phyloP scores from a whole-genome alignment of 805 yeast genomes.

The Kodamaea laetipori region DNA sequence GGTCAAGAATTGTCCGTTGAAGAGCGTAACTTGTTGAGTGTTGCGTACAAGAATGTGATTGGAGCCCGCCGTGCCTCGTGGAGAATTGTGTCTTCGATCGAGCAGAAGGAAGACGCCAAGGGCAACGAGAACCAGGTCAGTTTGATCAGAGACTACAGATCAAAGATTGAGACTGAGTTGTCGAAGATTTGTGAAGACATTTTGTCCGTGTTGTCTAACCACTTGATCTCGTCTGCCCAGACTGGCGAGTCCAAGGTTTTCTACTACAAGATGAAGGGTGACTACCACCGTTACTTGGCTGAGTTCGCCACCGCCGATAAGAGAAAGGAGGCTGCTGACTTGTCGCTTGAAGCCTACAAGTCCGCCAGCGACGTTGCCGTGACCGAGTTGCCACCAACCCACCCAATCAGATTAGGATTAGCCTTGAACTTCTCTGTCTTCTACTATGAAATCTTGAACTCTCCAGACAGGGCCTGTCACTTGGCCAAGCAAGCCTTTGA shows the following conservation, averaged over 20 bases:
- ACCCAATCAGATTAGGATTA: constrained; percentile 96
- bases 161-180: constrained; percentile 90
- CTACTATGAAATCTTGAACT: constrained; percentile 96
- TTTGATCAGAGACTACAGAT: constrained; percentile 90
- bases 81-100: constrained; percentile 98
- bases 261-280: constrained; percentile 99
- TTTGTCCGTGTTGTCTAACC: constrained; percentile 80
- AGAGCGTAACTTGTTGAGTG: constrained; percentile 95
- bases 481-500: constrained; percentile 98
- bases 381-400: constrained; percentile 96
- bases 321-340: constrained; percentile 89
- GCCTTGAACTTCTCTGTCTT: constrained; percentile 97
- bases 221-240: constrained; percentile 90
- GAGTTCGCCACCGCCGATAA: constrained; percentile 92
- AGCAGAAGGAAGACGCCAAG: constrained; percentile 96
- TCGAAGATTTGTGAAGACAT: constrained; percentile 94
- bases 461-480: constrained; percentile 98
- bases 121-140: constrained; percentile 89
- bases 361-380: constrained; percentile 96
- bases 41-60: constrained; percentile 96
- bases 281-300: constrained; percentile 97
- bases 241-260: constrained; percentile 98
- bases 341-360: constrained; percentile 92
- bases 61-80: constrained; percentile 99
- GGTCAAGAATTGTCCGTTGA: constrained; percentile 96